Evolutionary conservation across 2,329 filamentous ascomycete species (phyloP).

Genomic region (Ophioceras dolichostomum): DNA sequence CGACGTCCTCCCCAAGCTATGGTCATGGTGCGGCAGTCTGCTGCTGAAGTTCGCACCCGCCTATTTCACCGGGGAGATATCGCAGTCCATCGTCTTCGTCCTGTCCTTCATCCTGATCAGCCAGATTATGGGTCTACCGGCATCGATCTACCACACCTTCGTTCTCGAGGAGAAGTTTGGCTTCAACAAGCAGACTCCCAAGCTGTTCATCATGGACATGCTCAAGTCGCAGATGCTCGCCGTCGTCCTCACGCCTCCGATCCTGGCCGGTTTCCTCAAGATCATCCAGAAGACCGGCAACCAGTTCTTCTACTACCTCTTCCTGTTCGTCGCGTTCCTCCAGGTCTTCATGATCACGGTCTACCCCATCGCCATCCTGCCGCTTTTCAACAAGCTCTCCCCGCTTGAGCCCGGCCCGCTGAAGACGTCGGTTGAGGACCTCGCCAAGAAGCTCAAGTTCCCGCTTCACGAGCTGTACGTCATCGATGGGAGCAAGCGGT

Average conservation of each 20-base stretch:
- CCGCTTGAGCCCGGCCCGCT: slow-evolving; percentile 78
- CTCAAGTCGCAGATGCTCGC: slow-evolving; percentile 80
- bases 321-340: slow-evolving; percentile 79
- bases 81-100: slow-evolving; percentile 86
- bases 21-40: slow-evolving; percentile 67
- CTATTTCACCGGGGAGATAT: slow-evolving; percentile 81
- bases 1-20: slow-evolving; percentile 83
- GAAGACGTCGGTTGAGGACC: slow-evolving; percentile 75
- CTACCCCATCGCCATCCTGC: slow-evolving; percentile 88
- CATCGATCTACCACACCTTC: slow-evolving; percentile 85
- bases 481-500: slow-evolving; percentile 84
- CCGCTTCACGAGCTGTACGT: slow-evolving; percentile 88
- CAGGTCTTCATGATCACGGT: slow-evolving; percentile 94
- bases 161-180: slow-evolving; percentile 94
- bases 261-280: slow-evolving; percentile 82
- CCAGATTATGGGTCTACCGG: slow-evolving; percentile 66
- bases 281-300: slow-evolving; percentile 92
- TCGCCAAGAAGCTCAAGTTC: slow-evolving; percentile 78
- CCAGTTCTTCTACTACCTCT: slow-evolving; percentile 96
- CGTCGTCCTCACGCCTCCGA: slow-evolving; percentile 69
- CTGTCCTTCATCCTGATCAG: slow-evolving; percentile 76
- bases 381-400: slow-evolving; percentile 96
- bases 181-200: slow-evolving; percentile 95
- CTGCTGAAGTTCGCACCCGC: slow-evolving; percentile 63
- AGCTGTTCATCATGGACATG: slow-evolving; percentile 80